Evolutionary conservation across 257 asterid genomes (phyloP).

Genomic region (Rubia yunnanensis): DNA sequence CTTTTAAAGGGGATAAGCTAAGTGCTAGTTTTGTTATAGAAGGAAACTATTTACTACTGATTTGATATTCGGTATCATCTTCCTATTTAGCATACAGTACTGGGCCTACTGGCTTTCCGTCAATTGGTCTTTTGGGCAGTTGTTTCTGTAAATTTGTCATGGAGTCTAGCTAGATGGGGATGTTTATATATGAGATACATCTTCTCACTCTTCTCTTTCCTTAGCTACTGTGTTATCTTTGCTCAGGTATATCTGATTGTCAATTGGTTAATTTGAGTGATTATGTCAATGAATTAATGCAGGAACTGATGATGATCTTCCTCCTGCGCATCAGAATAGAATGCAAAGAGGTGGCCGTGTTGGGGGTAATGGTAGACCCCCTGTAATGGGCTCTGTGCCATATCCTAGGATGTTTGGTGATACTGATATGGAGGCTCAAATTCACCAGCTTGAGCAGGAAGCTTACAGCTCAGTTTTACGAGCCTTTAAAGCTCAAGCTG

Average conservation of each 20-base stretch:
- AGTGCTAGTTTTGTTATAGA: background rate
- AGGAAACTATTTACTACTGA: background rate
- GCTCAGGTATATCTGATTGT: background rate
- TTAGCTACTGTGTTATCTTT: background rate
- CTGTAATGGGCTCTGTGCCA: constrained; percentile 48
- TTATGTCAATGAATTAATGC: constrained; percentile 18
- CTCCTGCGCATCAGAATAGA: constrained; percentile 89
- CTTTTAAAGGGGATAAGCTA: too few species aligned
- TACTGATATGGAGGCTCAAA: constrained; percentile 72
- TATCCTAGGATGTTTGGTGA: constrained; percentile 57
- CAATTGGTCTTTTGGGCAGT: background rate
- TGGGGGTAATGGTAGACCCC: constrained; percentile 76
- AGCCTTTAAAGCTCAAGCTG: constrained; percentile 90
- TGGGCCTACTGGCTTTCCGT: background rate
- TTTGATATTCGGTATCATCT: background rate
- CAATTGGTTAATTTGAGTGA: background rate
- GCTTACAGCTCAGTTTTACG: constrained; percentile 77
- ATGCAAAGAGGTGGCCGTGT: constrained; percentile 82
- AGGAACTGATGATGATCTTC: constrained; percentile 97
- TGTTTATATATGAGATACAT: background rate
- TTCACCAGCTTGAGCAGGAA: constrained; percentile 91
- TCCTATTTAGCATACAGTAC: background rate
- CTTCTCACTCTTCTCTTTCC: background rate
- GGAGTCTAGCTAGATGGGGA: background rate
- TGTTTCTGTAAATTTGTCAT: background rate